Evolutionary conservation across 108 stramenopile genomes (phyloP).

Genomic region (Discostella pseudostelligera): DNA sequence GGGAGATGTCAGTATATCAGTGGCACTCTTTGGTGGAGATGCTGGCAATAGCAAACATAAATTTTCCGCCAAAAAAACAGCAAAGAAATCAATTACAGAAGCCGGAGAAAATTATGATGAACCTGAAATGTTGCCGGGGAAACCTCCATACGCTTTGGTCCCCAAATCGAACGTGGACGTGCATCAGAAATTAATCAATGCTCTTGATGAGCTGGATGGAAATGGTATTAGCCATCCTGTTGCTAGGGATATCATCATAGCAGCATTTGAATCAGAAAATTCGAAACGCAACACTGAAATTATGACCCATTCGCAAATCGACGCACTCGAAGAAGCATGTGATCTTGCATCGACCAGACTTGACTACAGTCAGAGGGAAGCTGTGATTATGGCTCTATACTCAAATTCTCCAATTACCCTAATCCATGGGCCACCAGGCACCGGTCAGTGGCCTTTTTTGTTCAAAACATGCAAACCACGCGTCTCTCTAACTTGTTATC

Average conservation of each 20-base stretch:
- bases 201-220: conserved; percentile 64
- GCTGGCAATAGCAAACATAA: conserved; percentile 18
- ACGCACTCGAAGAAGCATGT: conserved; percentile 27
- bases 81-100: conserved; percentile 28
- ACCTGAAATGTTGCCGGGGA: conserved; percentile 34
- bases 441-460: conserved; percentile 30
- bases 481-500: neutral
- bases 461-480: neutral
- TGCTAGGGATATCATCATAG: conserved; percentile 62
- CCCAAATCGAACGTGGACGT: conserved; percentile 76
- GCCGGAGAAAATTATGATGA: conserved; percentile 44
- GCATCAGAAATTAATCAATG: conserved; percentile 62
- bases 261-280: conserved; percentile 53
- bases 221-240: conserved; percentile 65
- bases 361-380: conserved; percentile 76
- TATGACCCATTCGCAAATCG: conserved; percentile 16
- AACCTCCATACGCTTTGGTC: conserved; percentile 62
- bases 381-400: conserved; percentile 69
- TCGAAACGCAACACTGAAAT: conserved; percentile 2
- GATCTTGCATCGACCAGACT: conserved; percentile 42
- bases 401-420: conserved; percentile 54
- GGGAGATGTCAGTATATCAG: conserved; percentile 59
- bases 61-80: conserved; percentile 14
- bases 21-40: conserved; percentile 62
- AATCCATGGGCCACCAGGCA: conserved; percentile 89